Percentiles rank a stretch among this genome's conserved stretches.
Evolutionary conservation across 805 yeast genomes (phyloP).

Genomic region (Candida saitoana): DNA sequence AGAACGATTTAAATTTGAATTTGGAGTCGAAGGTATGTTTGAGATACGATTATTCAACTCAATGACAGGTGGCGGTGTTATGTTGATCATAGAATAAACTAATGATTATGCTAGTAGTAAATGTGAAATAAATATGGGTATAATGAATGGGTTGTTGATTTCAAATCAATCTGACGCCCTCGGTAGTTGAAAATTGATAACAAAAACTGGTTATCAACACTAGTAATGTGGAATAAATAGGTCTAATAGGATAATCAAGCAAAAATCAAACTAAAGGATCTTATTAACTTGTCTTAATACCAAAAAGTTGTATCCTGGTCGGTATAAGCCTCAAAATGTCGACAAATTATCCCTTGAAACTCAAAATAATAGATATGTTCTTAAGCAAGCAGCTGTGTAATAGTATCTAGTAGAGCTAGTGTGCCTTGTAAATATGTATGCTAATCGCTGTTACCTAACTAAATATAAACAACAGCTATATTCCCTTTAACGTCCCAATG

Average conservation of each 20-base stretch:
- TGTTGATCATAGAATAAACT: slow-evolving; percentile 2
- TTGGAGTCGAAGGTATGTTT: slow-evolving; percentile 1
- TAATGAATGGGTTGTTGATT: too few species aligned
- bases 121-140: too few species aligned
- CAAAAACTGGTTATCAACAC: too few species aligned
- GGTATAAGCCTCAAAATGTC: neutral
- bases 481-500: too few species aligned
- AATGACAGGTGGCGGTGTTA: neutral
- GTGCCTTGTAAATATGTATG: neutral
- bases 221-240: too few species aligned
- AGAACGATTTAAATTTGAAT: slow-evolving; percentile 1
- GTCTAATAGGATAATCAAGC: too few species aligned
- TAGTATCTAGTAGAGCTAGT: neutral
- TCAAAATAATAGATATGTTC: too few species aligned
- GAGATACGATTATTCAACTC: neutral
- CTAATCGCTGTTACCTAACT: neutral
- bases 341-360: neutral
- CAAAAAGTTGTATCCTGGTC: neutral
- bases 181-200: too few species aligned
- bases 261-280: neutral
- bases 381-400: neutral
- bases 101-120: neutral
- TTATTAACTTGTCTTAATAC: neutral
- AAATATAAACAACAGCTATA: too few species aligned
- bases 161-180: neutral